These are phyloP conservation scores for Curvularia verruculosa DNA, from an alignment of 2,329 filamentous ascomycete genomes.

Conservation along the genomic window DNA sequence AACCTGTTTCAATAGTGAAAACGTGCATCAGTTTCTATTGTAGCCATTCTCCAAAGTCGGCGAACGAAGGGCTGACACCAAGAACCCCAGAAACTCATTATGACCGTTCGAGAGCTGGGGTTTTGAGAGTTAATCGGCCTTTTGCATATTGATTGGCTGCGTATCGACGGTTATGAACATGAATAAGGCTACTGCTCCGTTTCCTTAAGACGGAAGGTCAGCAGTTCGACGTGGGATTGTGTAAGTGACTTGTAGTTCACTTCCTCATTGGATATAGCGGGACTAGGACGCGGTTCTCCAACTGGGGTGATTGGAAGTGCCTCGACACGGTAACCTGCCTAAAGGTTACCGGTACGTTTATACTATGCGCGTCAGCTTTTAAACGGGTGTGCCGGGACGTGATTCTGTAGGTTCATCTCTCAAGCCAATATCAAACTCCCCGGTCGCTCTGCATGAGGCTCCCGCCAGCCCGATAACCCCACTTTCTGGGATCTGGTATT, in stretches of 20 bases:
- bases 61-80: background rate
- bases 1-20: background rate
- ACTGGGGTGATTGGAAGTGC: constrained; percentile 10
- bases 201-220: constrained; percentile 29
- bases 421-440: constrained; percentile 8
- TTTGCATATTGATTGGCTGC: background rate
- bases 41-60: background rate
- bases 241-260: constrained; percentile 17
- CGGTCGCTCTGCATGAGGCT: constrained; percentile 5
- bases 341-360: constrained; percentile 20
- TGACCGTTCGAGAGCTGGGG: background rate
- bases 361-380: constrained; percentile 13
- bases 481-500: background rate
- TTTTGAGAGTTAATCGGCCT: background rate
- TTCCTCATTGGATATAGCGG: constrained; percentile 16
- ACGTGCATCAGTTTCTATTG: background rate
- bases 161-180: background rate
- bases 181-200: constrained; percentile 8
- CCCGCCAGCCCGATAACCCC: constrained; percentile 6
- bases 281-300: constrained; percentile 6
- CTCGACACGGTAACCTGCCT: constrained; percentile 7
- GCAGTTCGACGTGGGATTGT: constrained; percentile 9
- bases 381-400: constrained; percentile 25
- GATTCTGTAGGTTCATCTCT: constrained; percentile 23
- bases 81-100: background rate